These are phyloP conservation scores for Boechera divaricarpa DNA, from an alignment of 345 rosid species.

Conservation along the genomic window DNA sequence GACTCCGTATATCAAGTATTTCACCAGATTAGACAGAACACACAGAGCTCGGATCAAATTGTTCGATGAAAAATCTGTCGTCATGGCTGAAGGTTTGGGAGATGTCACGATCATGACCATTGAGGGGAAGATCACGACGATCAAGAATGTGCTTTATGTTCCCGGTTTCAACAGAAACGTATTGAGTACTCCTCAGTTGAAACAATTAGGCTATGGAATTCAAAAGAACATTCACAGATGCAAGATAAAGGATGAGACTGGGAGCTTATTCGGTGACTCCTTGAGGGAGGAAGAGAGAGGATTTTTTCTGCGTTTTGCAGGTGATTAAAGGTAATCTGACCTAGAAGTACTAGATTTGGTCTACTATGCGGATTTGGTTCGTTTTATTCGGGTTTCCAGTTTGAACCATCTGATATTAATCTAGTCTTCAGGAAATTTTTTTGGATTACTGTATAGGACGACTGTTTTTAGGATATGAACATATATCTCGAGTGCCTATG, in stretches of 20 bases:
- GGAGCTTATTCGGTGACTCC: neutral
- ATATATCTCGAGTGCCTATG: too few species aligned
- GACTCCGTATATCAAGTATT: conserved; percentile 29
- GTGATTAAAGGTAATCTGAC: neutral
- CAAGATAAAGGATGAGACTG: neutral
- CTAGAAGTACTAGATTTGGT: too few species aligned
- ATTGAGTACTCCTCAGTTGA: conserved; percentile 9
- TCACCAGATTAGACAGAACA: conserved; percentile 11
- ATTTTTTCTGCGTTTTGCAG: neutral
- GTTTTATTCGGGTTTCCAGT: neutral
- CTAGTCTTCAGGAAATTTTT: too few species aligned
- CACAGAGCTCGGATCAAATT: conserved; percentile 19
- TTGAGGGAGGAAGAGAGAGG: neutral
- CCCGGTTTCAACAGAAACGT: conserved; percentile 27
- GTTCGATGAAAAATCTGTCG: neutral
- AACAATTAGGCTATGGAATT: neutral
- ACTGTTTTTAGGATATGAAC: neutral
- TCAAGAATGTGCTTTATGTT: conserved; percentile 27
- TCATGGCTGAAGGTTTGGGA: conserved; percentile 24
- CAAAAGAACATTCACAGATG: neutral
- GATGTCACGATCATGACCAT: conserved; percentile 13
- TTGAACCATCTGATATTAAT: neutral
- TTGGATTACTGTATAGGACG: too few species aligned
- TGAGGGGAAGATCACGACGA: neutral
- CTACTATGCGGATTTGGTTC: neutral